phyloP scores from a whole-genome alignment of 2,329 filamentous ascomycete genomes.

The Beauveria varroae region DNA sequence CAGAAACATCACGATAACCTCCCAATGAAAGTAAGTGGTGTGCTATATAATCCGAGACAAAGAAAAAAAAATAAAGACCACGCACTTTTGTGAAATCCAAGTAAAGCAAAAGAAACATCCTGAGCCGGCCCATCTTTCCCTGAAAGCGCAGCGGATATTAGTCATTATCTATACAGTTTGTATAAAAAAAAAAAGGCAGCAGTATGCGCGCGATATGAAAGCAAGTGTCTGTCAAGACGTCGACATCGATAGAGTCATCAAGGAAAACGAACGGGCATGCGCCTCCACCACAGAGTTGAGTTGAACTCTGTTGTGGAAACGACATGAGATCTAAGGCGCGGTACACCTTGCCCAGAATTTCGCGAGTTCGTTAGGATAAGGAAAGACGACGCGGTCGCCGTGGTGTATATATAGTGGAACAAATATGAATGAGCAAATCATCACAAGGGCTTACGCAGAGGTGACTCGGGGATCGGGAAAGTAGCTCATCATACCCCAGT shows the following conservation, averaged over 20 bases:
- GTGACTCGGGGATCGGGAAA: conserved; percentile 26
- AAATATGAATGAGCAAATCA: not conserved
- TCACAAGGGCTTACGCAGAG: conserved; percentile 18
- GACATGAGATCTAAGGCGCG: not conserved
- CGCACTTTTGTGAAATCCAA: not conserved
- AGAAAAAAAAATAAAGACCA: not conserved
- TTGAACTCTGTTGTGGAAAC: not conserved
- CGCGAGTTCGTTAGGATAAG: not conserved
- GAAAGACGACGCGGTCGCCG: not conserved
- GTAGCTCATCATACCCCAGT: conserved; percentile 30
- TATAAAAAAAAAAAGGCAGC: not conserved
- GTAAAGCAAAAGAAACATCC: not conserved
- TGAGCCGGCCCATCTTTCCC: not conserved
- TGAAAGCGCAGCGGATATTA: conserved; percentile 5
- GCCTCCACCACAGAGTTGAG: not conserved
- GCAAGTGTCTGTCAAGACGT: conserved; percentile 10
- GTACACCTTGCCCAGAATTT: not conserved
- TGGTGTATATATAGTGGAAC: not conserved
- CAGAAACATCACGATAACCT: not conserved
- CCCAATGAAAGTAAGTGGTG: not conserved
- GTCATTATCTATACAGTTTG: conserved; percentile 8
- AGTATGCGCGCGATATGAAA: conserved; percentile 1
- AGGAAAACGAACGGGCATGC: not conserved
- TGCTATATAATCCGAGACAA: not conserved
- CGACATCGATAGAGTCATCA: conserved; percentile 10